A percentile compares a stretch with the other conserved stretches of the same genome.
phyloP scores from a whole-genome alignment of 345 rosid species.

The Ailanthus altissimus region DNA sequence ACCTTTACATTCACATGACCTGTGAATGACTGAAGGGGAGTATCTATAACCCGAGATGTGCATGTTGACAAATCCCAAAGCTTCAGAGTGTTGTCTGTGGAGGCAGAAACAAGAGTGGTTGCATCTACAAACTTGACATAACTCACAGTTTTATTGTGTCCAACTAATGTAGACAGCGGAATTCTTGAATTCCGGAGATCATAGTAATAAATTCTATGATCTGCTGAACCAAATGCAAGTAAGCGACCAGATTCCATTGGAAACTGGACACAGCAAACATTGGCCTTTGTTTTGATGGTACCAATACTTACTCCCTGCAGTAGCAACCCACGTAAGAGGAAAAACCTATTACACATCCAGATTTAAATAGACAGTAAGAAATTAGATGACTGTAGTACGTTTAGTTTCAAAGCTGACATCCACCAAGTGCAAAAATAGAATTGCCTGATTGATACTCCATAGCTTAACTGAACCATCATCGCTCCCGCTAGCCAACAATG shows the following conservation, averaged over 20 bases:
- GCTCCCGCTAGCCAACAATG: slow-evolving; percentile 91
- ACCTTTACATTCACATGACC: slow-evolving; percentile 95
- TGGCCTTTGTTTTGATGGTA: slow-evolving; percentile 89
- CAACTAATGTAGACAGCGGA: slow-evolving; percentile 82
- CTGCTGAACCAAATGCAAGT: slow-evolving; percentile 96
- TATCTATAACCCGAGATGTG: slow-evolving; percentile 67
- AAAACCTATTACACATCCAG: slow-evolving; percentile 48
- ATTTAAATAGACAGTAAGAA: slow-evolving; percentile 31
- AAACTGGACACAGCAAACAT: slow-evolving; percentile 93
- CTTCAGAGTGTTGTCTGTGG: slow-evolving; percentile 94
- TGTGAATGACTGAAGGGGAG: slow-evolving; percentile 77
- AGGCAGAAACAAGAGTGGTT: slow-evolving; percentile 76
- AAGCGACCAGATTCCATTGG: slow-evolving; percentile 74
- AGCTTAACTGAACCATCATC: slow-evolving; percentile 95
- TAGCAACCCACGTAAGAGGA: slow-evolving; percentile 41
- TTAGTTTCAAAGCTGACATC: slow-evolving; percentile 88
- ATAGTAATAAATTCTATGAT: slow-evolving; percentile 84
- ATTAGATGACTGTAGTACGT: slow-evolving; percentile 54
- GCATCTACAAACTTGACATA: slow-evolving; percentile 84
- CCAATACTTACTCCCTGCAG: slow-evolving; percentile 87
- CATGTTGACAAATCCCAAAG: slow-evolving; percentile 89
- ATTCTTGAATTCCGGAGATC: slow-evolving; percentile 81
- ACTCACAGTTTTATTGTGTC: slow-evolving; percentile 92
- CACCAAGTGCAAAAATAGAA: slow-evolving; percentile 75
- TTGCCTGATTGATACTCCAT: slow-evolving; percentile 99